phyloP scores from a whole-genome alignment of 73 alveolate genomes.

The Paramecium sonneborni region DNA sequence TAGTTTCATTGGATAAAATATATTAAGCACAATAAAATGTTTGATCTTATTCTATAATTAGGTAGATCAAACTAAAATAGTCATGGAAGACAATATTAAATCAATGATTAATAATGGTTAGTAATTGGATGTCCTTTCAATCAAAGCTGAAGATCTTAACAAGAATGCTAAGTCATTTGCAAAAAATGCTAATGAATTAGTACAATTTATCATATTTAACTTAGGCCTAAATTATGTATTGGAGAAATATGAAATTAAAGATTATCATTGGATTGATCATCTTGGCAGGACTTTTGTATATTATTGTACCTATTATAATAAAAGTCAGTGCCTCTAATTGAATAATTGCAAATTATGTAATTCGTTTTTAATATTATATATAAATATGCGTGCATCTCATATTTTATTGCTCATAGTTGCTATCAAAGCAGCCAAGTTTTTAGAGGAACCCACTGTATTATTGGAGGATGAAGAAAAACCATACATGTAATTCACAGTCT shows the following conservation, averaged over 20 bases:
- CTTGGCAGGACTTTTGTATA: constrained; percentile 11
- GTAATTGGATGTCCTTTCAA: background rate
- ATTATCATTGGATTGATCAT: constrained; percentile 7
- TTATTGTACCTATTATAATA: constrained; percentile 16
- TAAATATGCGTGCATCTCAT: background rate
- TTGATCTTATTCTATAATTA: background rate
- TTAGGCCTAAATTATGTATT: constrained; percentile 52
- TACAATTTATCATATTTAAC: background rate
- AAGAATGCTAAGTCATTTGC: background rate
- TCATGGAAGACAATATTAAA: constrained; percentile 49
- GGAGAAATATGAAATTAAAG: constrained; percentile 56
- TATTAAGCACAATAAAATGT: constrained; percentile 6
- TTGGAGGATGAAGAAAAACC: background rate
- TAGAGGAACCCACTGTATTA: background rate
- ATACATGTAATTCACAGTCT: background rate
- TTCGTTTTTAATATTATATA: constrained; percentile 28
- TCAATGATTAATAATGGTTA: background rate
- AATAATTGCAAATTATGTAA: background rate
- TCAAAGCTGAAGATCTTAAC: background rate
- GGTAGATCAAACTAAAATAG: constrained; percentile 24
- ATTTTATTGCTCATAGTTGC: background rate
- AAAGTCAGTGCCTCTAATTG: constrained; percentile 28
- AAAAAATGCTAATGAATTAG: constrained; percentile 32
- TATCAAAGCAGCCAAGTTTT: background rate
- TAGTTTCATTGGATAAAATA: constrained; percentile 29